These are phyloP conservation scores for Stagonosporopsis tanaceti DNA, from an alignment of 2,329 filamentous ascomycete genomes.

Conservation along the genomic window DNA sequence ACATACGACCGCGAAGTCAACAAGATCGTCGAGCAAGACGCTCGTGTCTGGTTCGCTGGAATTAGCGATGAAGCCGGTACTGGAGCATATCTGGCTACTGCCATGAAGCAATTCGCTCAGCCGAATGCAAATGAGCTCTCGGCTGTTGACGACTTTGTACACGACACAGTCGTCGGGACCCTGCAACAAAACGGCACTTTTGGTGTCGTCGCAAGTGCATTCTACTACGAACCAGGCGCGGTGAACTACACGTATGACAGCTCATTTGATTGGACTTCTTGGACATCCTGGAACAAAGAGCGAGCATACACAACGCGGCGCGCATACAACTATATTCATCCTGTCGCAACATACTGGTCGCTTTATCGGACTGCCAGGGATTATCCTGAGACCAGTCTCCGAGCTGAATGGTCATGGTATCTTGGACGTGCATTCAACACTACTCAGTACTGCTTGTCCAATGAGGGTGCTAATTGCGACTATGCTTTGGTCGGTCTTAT, in stretches of 20 bases:
- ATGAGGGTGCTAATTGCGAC: constrained; percentile 46
- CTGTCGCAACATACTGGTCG: constrained; percentile 64
- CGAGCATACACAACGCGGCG: constrained; percentile 58
- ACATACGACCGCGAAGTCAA: constrained; percentile 58
- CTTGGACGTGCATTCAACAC: constrained; percentile 63
- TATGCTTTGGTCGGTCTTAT: constrained; percentile 63
- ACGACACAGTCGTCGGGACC: constrained; percentile 59
- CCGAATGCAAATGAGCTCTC: constrained; percentile 59
- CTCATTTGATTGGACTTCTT: constrained; percentile 58
- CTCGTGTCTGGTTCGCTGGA: constrained; percentile 66
- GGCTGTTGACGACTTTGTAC: constrained; percentile 63
- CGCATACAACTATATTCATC: constrained; percentile 68
- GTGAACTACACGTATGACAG: constrained; percentile 57
- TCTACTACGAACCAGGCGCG: constrained; percentile 62
- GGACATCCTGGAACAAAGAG: constrained; percentile 61
- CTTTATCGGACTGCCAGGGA: constrained; percentile 63
- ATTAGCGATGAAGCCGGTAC: constrained; percentile 68
- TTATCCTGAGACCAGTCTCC: constrained; percentile 55
- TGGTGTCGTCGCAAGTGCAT: constrained; percentile 63
- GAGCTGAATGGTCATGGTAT: constrained; percentile 63
- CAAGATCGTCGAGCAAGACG: constrained; percentile 53
- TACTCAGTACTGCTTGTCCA: constrained; percentile 47
- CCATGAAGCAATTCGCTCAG: constrained; percentile 63
- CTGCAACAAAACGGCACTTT: constrained; percentile 54
- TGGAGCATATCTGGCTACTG: constrained; percentile 63